Conservation (phyloP, 192 early-diverging fungal genomes). For the Gigaspora rosea region DNA sequence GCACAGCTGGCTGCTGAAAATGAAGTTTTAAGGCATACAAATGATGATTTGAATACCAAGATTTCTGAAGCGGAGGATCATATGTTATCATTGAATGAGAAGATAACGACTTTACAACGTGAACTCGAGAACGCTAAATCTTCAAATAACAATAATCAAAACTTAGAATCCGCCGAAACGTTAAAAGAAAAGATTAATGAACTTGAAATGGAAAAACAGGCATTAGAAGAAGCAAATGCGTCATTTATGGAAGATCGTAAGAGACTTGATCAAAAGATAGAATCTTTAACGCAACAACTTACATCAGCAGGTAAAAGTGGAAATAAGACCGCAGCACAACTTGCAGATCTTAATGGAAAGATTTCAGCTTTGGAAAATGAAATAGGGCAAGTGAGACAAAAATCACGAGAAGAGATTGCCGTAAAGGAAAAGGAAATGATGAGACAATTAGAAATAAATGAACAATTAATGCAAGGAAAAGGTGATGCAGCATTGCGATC, state of each 20-base stretch:
- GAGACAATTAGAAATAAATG: not conserved
- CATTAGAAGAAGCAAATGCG: slow-evolving; percentile 5
- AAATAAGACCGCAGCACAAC: slow-evolving; percentile 4
- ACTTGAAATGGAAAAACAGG: slow-evolving; percentile 19
- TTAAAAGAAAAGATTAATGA: slow-evolving; percentile 8
- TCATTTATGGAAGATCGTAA: not conserved
- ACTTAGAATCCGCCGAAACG: not conserved
- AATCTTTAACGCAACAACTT: slow-evolving; percentile 11
- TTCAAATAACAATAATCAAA: no score
- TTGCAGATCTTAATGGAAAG: slow-evolving; percentile 14
- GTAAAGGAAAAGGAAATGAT: slow-evolving; percentile 12
- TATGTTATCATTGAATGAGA: not conserved
- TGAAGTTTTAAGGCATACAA: slow-evolving; percentile 13
- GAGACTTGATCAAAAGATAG: slow-evolving; percentile 8
- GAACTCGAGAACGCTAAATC: not conserved
- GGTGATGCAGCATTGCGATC: not conserved
- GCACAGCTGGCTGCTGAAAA: not conserved
- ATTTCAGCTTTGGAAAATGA: slow-evolving; percentile 9
- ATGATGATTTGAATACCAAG: slow-evolving; percentile 10
- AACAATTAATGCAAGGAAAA: not conserved
- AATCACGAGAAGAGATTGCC: not conserved
- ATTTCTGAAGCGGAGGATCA: not conserved
- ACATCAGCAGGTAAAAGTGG: not conserved
- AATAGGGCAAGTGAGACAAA: not conserved
- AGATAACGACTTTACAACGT: not conserved